Conservation (phyloP, 2,329 filamentous ascomycete genomes). For the Exophiala aquamarina region DNA sequence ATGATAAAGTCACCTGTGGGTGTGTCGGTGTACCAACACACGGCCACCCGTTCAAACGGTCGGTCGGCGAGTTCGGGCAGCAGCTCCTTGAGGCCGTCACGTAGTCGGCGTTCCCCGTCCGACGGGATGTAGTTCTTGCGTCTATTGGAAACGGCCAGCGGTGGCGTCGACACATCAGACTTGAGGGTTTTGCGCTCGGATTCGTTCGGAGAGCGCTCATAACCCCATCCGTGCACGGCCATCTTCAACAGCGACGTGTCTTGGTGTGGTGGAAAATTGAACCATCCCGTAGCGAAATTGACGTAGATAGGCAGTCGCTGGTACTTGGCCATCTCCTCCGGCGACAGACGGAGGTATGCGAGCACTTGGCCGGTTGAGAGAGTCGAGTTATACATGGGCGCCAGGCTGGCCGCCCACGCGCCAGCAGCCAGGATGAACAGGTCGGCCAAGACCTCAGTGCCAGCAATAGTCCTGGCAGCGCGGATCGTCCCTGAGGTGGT, state of each 20-base stretch:
- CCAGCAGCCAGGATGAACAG: conserved; percentile 70
- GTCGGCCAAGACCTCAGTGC: conserved; percentile 9
- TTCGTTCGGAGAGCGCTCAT: conserved; percentile 32
- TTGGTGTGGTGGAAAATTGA: conserved; percentile 34
- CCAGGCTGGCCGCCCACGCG: conserved; percentile 76
- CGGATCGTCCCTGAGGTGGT: conserved; percentile 13
- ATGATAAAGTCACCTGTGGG: conserved; percentile 69
- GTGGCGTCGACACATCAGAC: neutral
- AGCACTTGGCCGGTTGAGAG: conserved; percentile 80
- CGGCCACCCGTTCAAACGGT: conserved; percentile 60
- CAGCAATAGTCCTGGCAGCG: conserved; percentile 9
- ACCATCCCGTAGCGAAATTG: conserved; percentile 31
- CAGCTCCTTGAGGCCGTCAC: conserved; percentile 57
- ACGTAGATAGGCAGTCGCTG: conserved; percentile 24
- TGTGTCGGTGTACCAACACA: conserved; percentile 79
- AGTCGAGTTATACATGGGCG: conserved; percentile 73
- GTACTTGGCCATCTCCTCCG: conserved; percentile 63
- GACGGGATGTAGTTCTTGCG: conserved; percentile 2
- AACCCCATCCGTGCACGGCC: conserved; percentile 68
- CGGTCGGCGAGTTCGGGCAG: conserved; percentile 54
- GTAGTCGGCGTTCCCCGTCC: conserved; percentile 37
- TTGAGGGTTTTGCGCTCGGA: neutral
- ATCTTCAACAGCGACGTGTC: conserved; percentile 56
- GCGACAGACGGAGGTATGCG: conserved; percentile 72
- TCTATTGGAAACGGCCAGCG: neutral